Base-by-base conservation (phyloP, 805 yeast genomes). In the Zygotorulaspora florentina region DNA sequence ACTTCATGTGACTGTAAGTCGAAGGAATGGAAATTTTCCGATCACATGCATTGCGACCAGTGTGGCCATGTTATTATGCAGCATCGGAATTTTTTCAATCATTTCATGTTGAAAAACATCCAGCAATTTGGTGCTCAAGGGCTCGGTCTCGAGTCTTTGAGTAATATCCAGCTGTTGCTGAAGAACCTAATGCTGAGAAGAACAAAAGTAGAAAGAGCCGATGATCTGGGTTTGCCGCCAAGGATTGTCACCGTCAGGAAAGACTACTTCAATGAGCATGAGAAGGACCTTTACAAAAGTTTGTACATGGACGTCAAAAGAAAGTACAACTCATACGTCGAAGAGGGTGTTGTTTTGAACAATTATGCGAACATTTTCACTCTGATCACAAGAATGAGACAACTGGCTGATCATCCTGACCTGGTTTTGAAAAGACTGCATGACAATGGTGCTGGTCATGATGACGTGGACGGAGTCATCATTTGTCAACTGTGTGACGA, bases 331-430 rank as follows among this genome's bases (percentile, higher is more conserved):
- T 93, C 89, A 36, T 93, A 81, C 62, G 98, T 93, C 33, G 93
- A 95, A 17, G 91, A 87, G 61, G 99, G 99, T 67, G 96, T 93
- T 34, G 97, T 93, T 18, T 72, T 93, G 47, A 93, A 93, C 68
- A 93, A 93, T 65, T 93, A 93, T 68, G 99, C 99, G 38, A 93
- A 93, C 59, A 93, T 93, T 59, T 93, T 93, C 69, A 90, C 98
- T 0, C 74, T 93, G 46, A 90, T 93, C 58, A 93, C 99, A 0
- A 74, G 99, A 57, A 95, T 93, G 99, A 79, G 99, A 58, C 99
- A 93, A 67, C 72, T 93, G 56, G 98, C 99, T 0, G 99, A 93
- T 64, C 99, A 93, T 66, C 99, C 99, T 0, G 99, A 93, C 68
- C 71, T 93, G 51, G 97, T 93, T 1, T 71, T 93, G 61, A 81